Percentiles rank a stretch among this genome's conserved stretches.
These are phyloP conservation scores for Russula ochroleuca DNA, from an alignment of 768 basidiomycete species.

Conservation along the genomic window DNA sequence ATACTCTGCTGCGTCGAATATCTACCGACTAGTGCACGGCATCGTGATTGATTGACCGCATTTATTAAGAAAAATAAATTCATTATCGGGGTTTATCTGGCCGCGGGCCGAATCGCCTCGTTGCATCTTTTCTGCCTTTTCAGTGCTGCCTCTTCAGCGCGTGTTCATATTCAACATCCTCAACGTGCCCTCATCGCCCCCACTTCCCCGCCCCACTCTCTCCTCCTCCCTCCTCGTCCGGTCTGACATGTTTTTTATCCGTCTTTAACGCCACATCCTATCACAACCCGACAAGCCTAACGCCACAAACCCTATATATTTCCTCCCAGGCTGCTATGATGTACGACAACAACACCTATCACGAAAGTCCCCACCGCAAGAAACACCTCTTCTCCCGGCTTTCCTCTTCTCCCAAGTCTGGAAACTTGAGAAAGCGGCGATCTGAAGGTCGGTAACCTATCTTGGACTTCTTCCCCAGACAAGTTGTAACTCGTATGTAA, in stretches of 20 bases:
- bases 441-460: conserved; percentile 10
- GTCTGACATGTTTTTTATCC: conserved; percentile 3
- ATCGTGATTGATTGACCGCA: no score
- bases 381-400: conserved; percentile 6
- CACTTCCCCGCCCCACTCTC: neutral
- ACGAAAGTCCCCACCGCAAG: conserved; percentile 13
- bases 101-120: conserved; percentile 7
- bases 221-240: neutral
- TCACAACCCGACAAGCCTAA: neutral
- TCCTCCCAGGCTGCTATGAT: neutral
- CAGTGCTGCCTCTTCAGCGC: neutral
- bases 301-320: conserved; percentile 22
- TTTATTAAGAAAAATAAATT: no score
- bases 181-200: conserved; percentile 7
- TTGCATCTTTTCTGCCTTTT: conserved; percentile 7
- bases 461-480: neutral
- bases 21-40: conserved; percentile 29
- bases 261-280: neutral
- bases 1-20: no score
- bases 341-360: conserved; percentile 22
- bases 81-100: neutral
- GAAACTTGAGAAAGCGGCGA: conserved; percentile 5
- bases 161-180: conserved; percentile 11
- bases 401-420: conserved; percentile 4
- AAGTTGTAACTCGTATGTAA: neutral